Base-by-base conservation (phyloP, 257 asterid species). In the Ilex aquifolium region DNA sequence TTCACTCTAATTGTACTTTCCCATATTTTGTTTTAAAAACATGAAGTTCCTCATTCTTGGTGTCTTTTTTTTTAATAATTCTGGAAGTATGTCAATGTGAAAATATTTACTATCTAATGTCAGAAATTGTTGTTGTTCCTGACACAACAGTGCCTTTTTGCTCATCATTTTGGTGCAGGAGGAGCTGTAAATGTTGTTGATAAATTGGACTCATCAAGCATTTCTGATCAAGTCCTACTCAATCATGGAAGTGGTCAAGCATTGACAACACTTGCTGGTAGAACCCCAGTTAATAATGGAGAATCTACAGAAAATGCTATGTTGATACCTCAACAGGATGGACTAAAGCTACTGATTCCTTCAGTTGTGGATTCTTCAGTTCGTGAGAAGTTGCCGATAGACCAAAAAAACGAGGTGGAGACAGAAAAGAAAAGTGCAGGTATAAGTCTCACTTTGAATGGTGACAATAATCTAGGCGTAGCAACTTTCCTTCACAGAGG, bases 311-410 rank as follows among this genome's bases (percentile, higher is more conserved):
- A 71, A 63, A 66, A 64, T 67, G 46, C 53, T 49, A 55, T 61
- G 60, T 62, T 76, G 52, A 63, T 68, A 63, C 30, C 81, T 51
- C 72, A 61, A 65, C 72, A 76, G 54, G 88, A 65, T 76, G 90
- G 82, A 57, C 44, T 72, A 39, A 78, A 71, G 72, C 16, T 79
- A 65, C 76, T 59, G 60, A 69, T 81, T 65, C 64, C 88, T 50
- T 69, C 87, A 27, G 53, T 59, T 48, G 65, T 66, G 31, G 85
- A 62, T 55, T 70, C 83, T 21, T 52, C 17, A 40, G 60, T 65
- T 50, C 52, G 57, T 36, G 77, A 65, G 64, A 74, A 66, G 51
- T 52, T 71, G 11, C 75, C 60, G 31, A 63, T 67, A 2, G 65
- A 55, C 65, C 79, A 50, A 54, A 75, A 63, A 66, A 31, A 70